Evolutionary conservation across 768 basidiomycete genomes (phyloP), one percentile per base, ranked within the genome.

Genomic region (Kwoniella europaea): DNA sequence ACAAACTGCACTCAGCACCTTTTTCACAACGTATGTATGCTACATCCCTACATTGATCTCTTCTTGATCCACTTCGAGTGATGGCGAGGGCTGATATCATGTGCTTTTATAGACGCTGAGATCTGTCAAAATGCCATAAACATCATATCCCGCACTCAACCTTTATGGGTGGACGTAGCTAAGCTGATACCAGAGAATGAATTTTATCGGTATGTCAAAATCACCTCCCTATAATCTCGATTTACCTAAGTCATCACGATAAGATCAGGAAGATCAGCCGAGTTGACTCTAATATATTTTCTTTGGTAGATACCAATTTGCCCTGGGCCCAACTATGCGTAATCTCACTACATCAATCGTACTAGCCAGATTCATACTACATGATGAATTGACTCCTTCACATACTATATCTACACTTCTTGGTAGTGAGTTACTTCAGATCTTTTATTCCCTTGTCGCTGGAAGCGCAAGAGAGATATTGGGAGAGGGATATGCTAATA

Each of bases 311-410:
- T 74, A 76, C 63, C 61, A 75, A 43, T 76, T 72, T 58, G 75
- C 76, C 10, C 57, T 78, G 24, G 74, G 73, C 2, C 78, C 78
- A 0, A 53, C 76, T 4, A 65, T 77, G 53, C 73, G 79, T 24
- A 52, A 71, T 24, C 75, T 84, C 13, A 76, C 78, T 52, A 84
- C 84, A 15, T 73, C 78, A 5, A 73, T 84, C 27, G 82, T 82
- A 2, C 60, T 84, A 24, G 74, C 79, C 1, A 62, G 75, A 43
- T 85, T 85, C 74, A 78, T 86, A 7, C 73, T 83, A 22, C 68
- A 75, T 5, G 82, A 84, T 55, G 76, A 81, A 35, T 77, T 86
- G 5, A 63, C 80, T 4, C 76, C 80, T 9, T 77, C 84, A 7
- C 71, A 71, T 5, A 67, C 79, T 5, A 83, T 82, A 0, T 76